These are phyloP conservation scores for Colletotrichum chrysophilum DNA, from an alignment of 2,329 filamentous ascomycete species.

Conservation along the genomic window DNA sequence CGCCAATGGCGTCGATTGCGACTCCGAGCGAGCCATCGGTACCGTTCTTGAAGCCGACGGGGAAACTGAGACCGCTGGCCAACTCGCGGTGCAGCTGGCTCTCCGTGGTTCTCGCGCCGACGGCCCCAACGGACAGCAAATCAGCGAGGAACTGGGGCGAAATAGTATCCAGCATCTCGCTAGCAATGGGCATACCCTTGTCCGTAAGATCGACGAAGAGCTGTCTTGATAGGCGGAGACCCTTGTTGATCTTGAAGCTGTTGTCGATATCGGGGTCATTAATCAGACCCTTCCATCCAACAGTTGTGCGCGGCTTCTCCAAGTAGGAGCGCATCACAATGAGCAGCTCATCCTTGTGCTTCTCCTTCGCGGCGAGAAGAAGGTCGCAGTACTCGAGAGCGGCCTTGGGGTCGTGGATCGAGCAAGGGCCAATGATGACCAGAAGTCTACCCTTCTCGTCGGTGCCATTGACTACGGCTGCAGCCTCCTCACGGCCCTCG, in stretches of 20 bases:
- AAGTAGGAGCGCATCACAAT: slow-evolving; percentile 99
- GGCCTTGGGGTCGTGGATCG: slow-evolving; percentile 91
- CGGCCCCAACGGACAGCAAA: slow-evolving; percentile 86
- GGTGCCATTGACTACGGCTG: slow-evolving; percentile 71
- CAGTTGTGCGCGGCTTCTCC: slow-evolving; percentile 96
- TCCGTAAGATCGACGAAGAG: slow-evolving; percentile 91
- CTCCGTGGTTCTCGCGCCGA: slow-evolving; percentile 96
- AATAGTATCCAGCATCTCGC: slow-evolving; percentile 98
- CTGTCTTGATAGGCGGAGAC: slow-evolving; percentile 82
- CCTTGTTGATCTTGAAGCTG: slow-evolving; percentile 99
- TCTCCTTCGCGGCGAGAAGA: slow-evolving; percentile 81
- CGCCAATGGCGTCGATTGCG: slow-evolving; percentile 93
- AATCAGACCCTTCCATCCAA: slow-evolving; percentile 98
- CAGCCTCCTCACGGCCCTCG: slow-evolving; percentile 66
- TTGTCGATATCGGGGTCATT: slow-evolving; percentile 99
- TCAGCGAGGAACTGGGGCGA: slow-evolving; percentile 97
- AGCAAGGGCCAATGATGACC: slow-evolving; percentile 92
- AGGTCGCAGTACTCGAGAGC: slow-evolving; percentile 93
- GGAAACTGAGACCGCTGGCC: slow-evolving; percentile 92
- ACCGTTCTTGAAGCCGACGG: slow-evolving; percentile 99
- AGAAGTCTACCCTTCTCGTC: slow-evolving; percentile 65
- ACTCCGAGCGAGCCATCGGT: slow-evolving; percentile 91
- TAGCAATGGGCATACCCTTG: slow-evolving; percentile 94
- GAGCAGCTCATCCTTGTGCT: slow-evolving; percentile 86
- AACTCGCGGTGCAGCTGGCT: slow-evolving; percentile 94